Evolutionary conservation across 129 eudicot genomes (phyloP).

Genomic region (Daucus carota): DNA sequence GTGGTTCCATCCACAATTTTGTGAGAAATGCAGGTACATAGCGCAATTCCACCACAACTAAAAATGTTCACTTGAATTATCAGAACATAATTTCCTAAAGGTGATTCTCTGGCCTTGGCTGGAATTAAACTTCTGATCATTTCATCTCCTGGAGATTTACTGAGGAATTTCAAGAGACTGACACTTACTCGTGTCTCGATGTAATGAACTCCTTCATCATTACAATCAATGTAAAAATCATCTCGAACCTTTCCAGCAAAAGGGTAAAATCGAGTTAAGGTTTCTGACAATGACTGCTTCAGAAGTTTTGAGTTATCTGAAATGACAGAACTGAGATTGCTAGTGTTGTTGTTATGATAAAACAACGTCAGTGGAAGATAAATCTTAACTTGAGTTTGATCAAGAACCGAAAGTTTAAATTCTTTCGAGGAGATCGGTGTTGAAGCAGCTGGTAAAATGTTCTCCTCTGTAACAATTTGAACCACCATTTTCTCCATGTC

Average conservation of each 20-base stretch:
- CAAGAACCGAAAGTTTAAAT: background rate
- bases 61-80: conserved; percentile 5
- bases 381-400: background rate
- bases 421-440: background rate
- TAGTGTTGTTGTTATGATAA: background rate
- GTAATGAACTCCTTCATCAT: conserved; percentile 5
- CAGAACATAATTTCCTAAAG: background rate
- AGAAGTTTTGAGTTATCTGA: background rate
- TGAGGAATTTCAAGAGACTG: background rate
- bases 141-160: background rate
- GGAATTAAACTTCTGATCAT: background rate
- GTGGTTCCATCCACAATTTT: conserved; percentile 1
- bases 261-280: conserved; percentile 1
- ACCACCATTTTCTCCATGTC: background rate
- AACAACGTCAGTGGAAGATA: conserved; percentile 2
- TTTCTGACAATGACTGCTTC: conserved; percentile 7
- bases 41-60: conserved; percentile 7
- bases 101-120: background rate
- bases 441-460: background rate
- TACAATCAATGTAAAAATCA: conserved; percentile 1
- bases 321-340: background rate
- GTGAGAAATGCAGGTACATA: background rate
- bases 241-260: conserved; percentile 12
- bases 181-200: background rate
- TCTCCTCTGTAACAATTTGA: background rate